phyloP scores from a whole-genome alignment of 1,284 basidiomycete species.

The Leccinum solheimii region DNA sequence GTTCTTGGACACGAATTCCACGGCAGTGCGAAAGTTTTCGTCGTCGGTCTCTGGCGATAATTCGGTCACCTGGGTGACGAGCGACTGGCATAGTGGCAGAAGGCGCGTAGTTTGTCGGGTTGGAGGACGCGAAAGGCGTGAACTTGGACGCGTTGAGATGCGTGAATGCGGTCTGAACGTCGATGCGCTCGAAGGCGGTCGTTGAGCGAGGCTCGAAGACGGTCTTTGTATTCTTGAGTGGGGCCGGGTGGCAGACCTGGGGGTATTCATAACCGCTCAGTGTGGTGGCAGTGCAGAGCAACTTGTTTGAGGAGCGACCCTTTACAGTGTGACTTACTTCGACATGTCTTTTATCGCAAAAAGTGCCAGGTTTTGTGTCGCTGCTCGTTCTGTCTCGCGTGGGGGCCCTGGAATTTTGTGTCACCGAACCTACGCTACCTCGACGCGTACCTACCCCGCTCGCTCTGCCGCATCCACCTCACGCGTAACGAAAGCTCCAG shows the following conservation, averaged over 20 bases:
- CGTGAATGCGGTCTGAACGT: slow-evolving; percentile 51
- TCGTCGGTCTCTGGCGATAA: slow-evolving; percentile 39
- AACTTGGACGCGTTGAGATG: slow-evolving; percentile 51
- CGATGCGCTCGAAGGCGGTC: slow-evolving; percentile 39
- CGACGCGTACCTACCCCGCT: slow-evolving; percentile 28
- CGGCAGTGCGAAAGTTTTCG: slow-evolving; percentile 48
- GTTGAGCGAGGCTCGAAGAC: slow-evolving; percentile 32
- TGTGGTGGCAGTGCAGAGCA: slow-evolving; percentile 22
- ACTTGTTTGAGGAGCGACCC: not conserved
- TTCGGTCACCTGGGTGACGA: slow-evolving; percentile 55
- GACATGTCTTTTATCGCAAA: slow-evolving; percentile 22
- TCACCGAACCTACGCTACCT: slow-evolving; percentile 19
- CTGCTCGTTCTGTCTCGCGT: slow-evolving; percentile 10
- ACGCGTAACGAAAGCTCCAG: slow-evolving; percentile 27
- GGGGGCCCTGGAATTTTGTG: not conserved
- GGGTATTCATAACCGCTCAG: slow-evolving; percentile 23
- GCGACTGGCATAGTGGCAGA: slow-evolving; percentile 50
- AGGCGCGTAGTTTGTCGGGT: slow-evolving; percentile 50
- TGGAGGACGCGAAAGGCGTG: slow-evolving; percentile 46
- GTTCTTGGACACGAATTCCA: slow-evolving; percentile 55
- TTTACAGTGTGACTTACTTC: not conserved
- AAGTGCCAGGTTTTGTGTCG: slow-evolving; percentile 9
- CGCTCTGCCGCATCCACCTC: slow-evolving; percentile 16
- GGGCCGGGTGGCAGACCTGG: slow-evolving; percentile 17
- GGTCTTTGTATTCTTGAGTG: slow-evolving; percentile 35